Percentiles rank a stretch among this genome's conserved stretches.
phyloP scores from a whole-genome alignment of 2,329 filamentous ascomycete species.

The Hypoxylon sp. region DNA sequence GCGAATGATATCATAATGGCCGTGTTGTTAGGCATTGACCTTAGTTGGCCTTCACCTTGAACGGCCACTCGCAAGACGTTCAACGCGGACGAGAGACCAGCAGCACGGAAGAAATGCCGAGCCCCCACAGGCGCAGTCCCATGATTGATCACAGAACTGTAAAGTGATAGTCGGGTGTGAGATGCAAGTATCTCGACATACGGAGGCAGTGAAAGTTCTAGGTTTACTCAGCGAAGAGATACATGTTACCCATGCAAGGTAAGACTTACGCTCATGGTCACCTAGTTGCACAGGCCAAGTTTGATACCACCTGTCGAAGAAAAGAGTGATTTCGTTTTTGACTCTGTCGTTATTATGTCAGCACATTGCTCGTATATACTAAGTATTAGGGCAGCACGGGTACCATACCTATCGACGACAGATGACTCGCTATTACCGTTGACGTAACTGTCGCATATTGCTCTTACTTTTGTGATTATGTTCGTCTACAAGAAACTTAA shows the following conservation, averaged over 20 bases:
- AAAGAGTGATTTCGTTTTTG: constrained; percentile 54
- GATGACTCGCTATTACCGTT: constrained; percentile 64
- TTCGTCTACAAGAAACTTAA: constrained; percentile 59
- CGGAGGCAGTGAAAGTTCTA: constrained; percentile 72
- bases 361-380: not conserved
- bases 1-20: constrained; percentile 85
- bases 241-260: not conserved
- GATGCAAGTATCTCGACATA: constrained; percentile 83
- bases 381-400: constrained; percentile 51
- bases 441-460: constrained; percentile 71
- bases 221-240: constrained; percentile 41
- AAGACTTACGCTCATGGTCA: constrained; percentile 60
- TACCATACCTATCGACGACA: constrained; percentile 66
- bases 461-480: constrained; percentile 70
- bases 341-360: constrained; percentile 43
- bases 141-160: constrained; percentile 81
- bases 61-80: constrained; percentile 82
- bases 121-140: constrained; percentile 78
- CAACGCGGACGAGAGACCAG: constrained; percentile 78
- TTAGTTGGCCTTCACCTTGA: constrained; percentile 77
- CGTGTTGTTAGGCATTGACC: constrained; percentile 84
- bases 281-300: constrained; percentile 67
- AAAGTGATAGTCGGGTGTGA: constrained; percentile 81
- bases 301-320: constrained; percentile 56
- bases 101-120: constrained; percentile 79